phyloP scores from a whole-genome alignment of 768 basidiomycete genomes.

The Suillus alpinus region DNA sequence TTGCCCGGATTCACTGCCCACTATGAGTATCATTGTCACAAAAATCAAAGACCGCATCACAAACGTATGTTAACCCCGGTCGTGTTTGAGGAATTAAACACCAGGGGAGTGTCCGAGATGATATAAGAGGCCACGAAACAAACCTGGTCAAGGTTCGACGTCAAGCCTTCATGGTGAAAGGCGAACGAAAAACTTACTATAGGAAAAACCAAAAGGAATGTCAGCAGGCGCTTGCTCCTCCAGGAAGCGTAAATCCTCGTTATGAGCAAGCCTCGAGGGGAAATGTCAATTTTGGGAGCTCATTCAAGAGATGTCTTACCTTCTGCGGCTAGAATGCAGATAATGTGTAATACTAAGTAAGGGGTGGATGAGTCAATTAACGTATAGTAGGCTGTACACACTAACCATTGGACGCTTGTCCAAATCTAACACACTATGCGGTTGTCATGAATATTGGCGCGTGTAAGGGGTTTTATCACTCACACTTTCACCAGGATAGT shows the following conservation, averaged over 20 bases:
- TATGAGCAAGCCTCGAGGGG: neutral
- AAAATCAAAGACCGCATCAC: neutral
- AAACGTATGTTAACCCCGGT: neutral
- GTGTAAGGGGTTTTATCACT: neutral
- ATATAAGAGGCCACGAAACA: neutral
- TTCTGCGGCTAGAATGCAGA: neutral
- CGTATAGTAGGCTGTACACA: neutral
- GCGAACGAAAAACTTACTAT: neutral
- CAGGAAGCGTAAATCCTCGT: neutral
- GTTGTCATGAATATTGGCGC: neutral
- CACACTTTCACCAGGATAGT: neutral
- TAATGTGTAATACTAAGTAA: neutral
- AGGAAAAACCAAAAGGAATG: neutral
- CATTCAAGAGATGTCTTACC: neutral
- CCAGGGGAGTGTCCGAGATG: neutral
- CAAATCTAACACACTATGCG: neutral
- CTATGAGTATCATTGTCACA: neutral
- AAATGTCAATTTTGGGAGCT: neutral
- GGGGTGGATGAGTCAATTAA: neutral
- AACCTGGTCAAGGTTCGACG: neutral
- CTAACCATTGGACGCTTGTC: neutral
- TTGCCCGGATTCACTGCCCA: neutral
- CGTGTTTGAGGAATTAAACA: neutral
- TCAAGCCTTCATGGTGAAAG: neutral
- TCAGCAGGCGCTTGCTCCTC: neutral